Evolutionary conservation across 805 yeast species (phyloP), one percentile per base, ranked within the genome.

Genomic region (Nematodospora valgi): DNA sequence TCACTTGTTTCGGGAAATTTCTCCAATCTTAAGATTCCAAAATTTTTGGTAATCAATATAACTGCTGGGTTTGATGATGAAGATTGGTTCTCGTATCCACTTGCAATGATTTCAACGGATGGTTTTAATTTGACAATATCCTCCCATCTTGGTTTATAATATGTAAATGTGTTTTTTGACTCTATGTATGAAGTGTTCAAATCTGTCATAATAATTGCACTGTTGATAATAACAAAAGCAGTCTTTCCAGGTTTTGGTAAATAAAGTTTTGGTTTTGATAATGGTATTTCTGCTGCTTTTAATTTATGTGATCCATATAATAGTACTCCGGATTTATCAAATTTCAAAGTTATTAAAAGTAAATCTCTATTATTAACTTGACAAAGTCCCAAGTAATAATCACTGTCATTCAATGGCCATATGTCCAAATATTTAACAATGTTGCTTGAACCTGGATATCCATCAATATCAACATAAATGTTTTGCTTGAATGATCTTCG

Each of bases 121-220:
- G 67, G 40, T 40, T 76, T 77, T 44, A 89, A 72, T 5, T 70
- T 60, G 9, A 89, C 66, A 9, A 76, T 64, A 53, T 91, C 97
- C 56, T 88, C 95, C 96, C 96, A 89, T 47, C 80, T 72, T 3
- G 76, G 69, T 32, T 52, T 55, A 40, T 63, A 55, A 43, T 59
- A 64, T 15, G 44, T 44, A 2, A 57, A 34, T 10, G 29, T 27
- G 6, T 43, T 32, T 14, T 41, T 28, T 0, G 53, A 35, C 17
- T 50, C 48, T 9, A 53, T 51, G 32, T 56, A 58, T 3, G 63
- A 49, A 15, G 58, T 47, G 30, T 74, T 64, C 7, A 82, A 62
- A 46, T 85, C 94, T 1, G 84, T 70, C 35, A 89, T 49, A 2
- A 85, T 77, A 9, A 87, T 67, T 0, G 86, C 74, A 33, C 76